Conservation (phyloP, 2,329 filamentous ascomycete species). For the Xylariaceae sp. region DNA sequence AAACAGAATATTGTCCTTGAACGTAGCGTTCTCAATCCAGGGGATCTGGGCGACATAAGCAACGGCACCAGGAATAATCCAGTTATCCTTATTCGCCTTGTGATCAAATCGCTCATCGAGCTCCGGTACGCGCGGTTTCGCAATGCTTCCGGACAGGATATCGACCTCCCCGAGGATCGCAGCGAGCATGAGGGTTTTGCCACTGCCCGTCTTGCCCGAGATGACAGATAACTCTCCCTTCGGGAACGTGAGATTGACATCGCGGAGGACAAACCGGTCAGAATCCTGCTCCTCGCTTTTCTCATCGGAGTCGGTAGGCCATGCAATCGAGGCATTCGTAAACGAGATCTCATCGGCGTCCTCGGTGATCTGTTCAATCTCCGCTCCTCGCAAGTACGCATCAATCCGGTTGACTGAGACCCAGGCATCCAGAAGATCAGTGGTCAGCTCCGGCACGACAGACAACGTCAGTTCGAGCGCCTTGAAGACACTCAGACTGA, state of each 20-base stretch:
- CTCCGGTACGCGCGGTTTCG: constrained; percentile 46
- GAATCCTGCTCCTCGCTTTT: constrained; percentile 40
- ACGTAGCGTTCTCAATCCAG: constrained; percentile 78
- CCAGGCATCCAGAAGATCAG: constrained; percentile 64
- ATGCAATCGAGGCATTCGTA: constrained; percentile 63
- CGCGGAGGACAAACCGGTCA: constrained; percentile 59
- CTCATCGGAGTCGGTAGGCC: constrained; percentile 60
- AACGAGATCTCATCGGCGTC: constrained; percentile 59
- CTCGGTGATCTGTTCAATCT: constrained; percentile 51
- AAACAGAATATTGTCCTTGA: constrained; percentile 74
- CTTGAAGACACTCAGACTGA: constrained; percentile 68
- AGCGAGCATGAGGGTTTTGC: constrained; percentile 70
- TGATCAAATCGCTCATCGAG: constrained; percentile 54
- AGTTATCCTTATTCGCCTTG: constrained; percentile 58
- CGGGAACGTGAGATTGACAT: constrained; percentile 63
- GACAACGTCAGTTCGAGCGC: constrained; percentile 67
- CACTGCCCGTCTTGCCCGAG: constrained; percentile 70
- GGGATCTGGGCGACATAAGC: constrained; percentile 76
- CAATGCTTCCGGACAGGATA: constrained; percentile 57
- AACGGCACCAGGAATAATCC: constrained; percentile 64
- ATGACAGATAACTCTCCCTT: constrained; percentile 65
- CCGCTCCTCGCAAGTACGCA: constrained; percentile 62
- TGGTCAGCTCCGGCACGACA: constrained; percentile 67
- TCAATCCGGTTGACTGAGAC: constrained; percentile 70
- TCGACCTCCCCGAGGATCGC: constrained; percentile 73